Evolutionary conservation across 495 filamentous ascomycete genomes (phyloP), one percentile per base, ranked within the genome.

Genomic region (Eremomyces bilateralis): DNA sequence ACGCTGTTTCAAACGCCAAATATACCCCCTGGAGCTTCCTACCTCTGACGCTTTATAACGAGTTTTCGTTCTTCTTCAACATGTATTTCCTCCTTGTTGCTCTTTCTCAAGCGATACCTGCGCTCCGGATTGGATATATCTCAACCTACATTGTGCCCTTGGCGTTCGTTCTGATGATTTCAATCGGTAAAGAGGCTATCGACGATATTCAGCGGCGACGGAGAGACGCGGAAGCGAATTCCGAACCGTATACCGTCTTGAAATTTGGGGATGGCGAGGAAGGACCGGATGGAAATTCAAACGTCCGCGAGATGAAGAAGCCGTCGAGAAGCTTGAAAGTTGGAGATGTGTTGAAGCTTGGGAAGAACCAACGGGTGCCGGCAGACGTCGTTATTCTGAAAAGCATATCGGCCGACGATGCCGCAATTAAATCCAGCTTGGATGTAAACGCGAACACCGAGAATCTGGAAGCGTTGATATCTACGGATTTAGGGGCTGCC

Each of bases 31-130:
- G 80, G 63, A 88, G 74, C 39, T 99, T 99, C 54, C 65, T 99
- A 2, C 90, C 90, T 3, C 63, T 80, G 17, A 95, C 90, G 0
- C 61, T 95, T 10, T 99, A 91, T 52, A 93, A 95, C 59, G 90
- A 99, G 45, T 99, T 99, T 49, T 92, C 82, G 30, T 95, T 95
- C 58, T 99, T 99, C 57, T 93, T 95, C 65, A 99, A 99, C 62
- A 73, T 94, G 48, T 99, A 99, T 48, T 99, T 95, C 53, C 64
- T 99, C 4, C 64, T 95, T 4, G 90, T 99, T 3, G 90, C 90
- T 4, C 56, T 94, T 28, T 93, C 83, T 11, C 90, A 99, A 56
- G 73, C 79, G 25, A 78, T 99, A 37, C 82, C 83, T 12, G 63
- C 78, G 4, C 53, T 99, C 27, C 68, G 80, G 21, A 93, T 99